Percentiles rank a stretch among this genome's conserved stretches.
phyloP scores from a whole-genome alignment of 2,329 filamentous ascomycete species.

The Cytospora piceae region DNA sequence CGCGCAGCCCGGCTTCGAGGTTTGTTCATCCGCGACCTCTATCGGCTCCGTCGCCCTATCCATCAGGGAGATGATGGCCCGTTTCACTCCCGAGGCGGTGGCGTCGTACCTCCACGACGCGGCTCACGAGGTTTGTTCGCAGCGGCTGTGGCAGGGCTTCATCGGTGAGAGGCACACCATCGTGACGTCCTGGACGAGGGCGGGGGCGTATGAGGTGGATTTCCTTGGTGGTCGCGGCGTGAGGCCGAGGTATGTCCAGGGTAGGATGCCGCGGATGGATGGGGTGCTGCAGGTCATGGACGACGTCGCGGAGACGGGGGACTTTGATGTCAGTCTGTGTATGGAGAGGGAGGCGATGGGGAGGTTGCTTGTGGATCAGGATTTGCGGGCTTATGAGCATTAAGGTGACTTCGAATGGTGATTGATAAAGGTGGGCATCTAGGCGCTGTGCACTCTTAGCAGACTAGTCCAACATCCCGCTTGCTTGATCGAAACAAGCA shows the following conservation, averaged over 20 bases:
- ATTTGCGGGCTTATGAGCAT: slow-evolving; percentile 14
- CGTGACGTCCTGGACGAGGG: slow-evolving; percentile 49
- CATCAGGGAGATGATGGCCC: slow-evolving; percentile 42
- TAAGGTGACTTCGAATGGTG: background rate
- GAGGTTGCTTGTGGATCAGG: slow-evolving; percentile 36
- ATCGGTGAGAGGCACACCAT: slow-evolving; percentile 46
- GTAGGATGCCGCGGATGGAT: slow-evolving; percentile 47
- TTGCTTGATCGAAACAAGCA: background rate
- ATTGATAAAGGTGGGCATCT: background rate
- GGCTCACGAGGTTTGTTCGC: slow-evolving; percentile 48
- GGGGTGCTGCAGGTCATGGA: slow-evolving; percentile 49
- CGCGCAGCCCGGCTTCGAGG: slow-evolving; percentile 23
- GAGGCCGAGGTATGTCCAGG: slow-evolving; percentile 44
- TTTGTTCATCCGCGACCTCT: slow-evolving; percentile 4
- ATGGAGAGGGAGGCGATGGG: slow-evolving; percentile 38
- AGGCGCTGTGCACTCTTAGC: background rate
- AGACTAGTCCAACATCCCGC: background rate
- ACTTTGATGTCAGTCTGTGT: slow-evolving; percentile 42
- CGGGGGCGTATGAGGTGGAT: slow-evolving; percentile 45
- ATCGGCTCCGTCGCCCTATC: slow-evolving; percentile 35
- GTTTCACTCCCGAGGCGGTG: slow-evolving; percentile 44
- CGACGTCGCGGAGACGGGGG: slow-evolving; percentile 36
- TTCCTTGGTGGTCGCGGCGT: slow-evolving; percentile 39
- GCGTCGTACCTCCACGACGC: slow-evolving; percentile 47
- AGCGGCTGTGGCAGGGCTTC: slow-evolving; percentile 53